Evolutionary conservation across 2,329 filamentous ascomycete genomes (phyloP), one percentile per base, ranked within the genome.

Genomic region (Trichoderma polysporum): DNA sequence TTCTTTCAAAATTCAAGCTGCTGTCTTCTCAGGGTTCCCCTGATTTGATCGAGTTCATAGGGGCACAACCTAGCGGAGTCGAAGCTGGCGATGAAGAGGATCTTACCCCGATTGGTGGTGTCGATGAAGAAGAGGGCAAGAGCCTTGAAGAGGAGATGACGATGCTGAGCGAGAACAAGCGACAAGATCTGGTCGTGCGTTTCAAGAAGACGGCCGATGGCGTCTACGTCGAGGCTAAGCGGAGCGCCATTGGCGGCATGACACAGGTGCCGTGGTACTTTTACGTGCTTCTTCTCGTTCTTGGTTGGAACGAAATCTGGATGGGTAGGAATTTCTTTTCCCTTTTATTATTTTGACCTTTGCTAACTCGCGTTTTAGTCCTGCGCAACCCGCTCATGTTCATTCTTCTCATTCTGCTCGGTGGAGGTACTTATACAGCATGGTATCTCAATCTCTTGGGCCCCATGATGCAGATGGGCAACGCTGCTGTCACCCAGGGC

Each of bases 171-270:
- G 94, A 98, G 79, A 86, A 88, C 70, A 97, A 97, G 81, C 88
- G 92, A 68, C 92, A 97, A 76, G 94, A 99, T 76, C 86, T 99
- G 31, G 92, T 93, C 10, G 91, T 97, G 15, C 87, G 95, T 65
- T 99, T 99, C 86, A 98, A 97, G 85, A 98, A 98, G 85, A 95
- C 93, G 39, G 95, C 95, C 1, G 95, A 99, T 76, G 95, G 94
- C 8, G 94, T 99, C 4, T 99, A 97, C 74, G 94, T 99, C 49
- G 95, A 99, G 81, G 95, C 95, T 58, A 99, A 99, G 85, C 88
- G 95, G 67, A 94, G 94, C 76, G 95, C 95, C 49, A 96, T 99
- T 76, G 95, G 95, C 64, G 94, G 94, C 66, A 92, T 99, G 73
- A 92, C 94, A 4, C 94, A 97, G 79, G 89, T 99, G 58, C 95